phyloP scores from a whole-genome alignment of 768 basidiomycete species.

The Tulasnella sp. region DNA sequence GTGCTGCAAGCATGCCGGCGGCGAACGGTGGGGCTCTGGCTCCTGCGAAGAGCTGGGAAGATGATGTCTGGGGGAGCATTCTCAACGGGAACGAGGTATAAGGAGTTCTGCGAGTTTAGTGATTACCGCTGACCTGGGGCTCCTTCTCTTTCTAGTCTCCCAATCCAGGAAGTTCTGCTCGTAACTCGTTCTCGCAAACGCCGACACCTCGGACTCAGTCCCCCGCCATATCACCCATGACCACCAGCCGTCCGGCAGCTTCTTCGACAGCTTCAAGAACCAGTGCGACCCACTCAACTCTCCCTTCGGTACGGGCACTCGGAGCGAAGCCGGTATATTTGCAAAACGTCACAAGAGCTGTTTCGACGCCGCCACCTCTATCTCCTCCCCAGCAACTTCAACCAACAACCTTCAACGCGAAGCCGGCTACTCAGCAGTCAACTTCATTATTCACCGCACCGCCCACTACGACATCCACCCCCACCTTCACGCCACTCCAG shows the following conservation, averaged over 20 bases:
- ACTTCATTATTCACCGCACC: conserved; percentile 20
- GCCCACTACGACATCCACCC: conserved; percentile 24
- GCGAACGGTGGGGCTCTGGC: conserved; percentile 36
- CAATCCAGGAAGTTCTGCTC: conserved; percentile 9
- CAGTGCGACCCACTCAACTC: conserved; percentile 4
- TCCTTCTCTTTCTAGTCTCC: conserved; percentile 34
- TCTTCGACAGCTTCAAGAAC: background rate
- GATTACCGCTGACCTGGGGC: conserved; percentile 22
- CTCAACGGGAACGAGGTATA: conserved; percentile 43
- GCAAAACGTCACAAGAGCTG: conserved; percentile 33
- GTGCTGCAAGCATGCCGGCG: conserved; percentile 29
- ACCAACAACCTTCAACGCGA: conserved; percentile 11
- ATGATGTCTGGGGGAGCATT: conserved; percentile 82
- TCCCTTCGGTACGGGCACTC: conserved; percentile 9
- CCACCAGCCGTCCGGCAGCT: background rate
- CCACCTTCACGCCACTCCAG: conserved; percentile 31
- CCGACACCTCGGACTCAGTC: conserved; percentile 26
- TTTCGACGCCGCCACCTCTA: conserved; percentile 32
- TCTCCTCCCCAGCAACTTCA: conserved; percentile 13
- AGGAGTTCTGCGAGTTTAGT: conserved; percentile 12
- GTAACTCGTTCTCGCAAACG: background rate
- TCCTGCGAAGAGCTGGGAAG: conserved; percentile 61
- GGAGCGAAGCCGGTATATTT: conserved; percentile 1
- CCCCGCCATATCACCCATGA: background rate
- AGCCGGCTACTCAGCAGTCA: background rate